Percentiles rank a stretch among this genome's conserved stretches.
Conservation (phyloP, 1,139 yeast genomes). For the Kazachstania sp. region DNA sequence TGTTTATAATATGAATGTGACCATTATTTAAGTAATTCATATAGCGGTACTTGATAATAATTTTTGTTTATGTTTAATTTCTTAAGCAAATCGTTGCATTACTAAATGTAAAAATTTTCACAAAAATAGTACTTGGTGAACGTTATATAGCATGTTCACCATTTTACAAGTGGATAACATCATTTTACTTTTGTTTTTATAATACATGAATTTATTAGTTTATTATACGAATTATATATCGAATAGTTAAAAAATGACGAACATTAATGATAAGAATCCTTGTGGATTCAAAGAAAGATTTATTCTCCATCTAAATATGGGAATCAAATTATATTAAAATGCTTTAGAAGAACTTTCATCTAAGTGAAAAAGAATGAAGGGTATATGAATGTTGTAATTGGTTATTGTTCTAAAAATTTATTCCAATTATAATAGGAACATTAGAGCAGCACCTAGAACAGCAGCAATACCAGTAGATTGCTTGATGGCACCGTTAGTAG, state of each 20-base stretch:
- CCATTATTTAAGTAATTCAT: too few relatives aligned
- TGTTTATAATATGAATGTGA: not conserved
- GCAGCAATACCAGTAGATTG: constrained; percentile 5
- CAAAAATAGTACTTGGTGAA: not conserved
- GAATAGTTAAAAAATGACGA: not conserved
- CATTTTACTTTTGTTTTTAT: not conserved
- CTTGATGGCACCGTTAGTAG: constrained; percentile 7
- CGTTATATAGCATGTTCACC: not conserved
- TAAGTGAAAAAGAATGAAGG: not conserved
- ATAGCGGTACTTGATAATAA: too few relatives aligned
- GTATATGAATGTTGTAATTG: too few relatives aligned
- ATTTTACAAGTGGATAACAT: not conserved
- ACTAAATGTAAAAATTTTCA: not conserved
- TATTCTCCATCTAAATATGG: not conserved
- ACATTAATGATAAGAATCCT: not conserved
- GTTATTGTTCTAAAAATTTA: not conserved
- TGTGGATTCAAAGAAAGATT: not conserved
- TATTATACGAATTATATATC: not conserved
- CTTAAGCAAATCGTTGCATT: too few relatives aligned
- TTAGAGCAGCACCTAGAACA: constrained; percentile 5
- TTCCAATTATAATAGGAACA: constrained; percentile 6
- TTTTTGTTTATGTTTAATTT: too few relatives aligned
- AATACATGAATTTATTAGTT: not conserved
- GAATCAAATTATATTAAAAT: not conserved
- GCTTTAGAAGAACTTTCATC: not conserved